Conservation (phyloP, 257 asterid species). For the Salvia hispanica region DNA sequence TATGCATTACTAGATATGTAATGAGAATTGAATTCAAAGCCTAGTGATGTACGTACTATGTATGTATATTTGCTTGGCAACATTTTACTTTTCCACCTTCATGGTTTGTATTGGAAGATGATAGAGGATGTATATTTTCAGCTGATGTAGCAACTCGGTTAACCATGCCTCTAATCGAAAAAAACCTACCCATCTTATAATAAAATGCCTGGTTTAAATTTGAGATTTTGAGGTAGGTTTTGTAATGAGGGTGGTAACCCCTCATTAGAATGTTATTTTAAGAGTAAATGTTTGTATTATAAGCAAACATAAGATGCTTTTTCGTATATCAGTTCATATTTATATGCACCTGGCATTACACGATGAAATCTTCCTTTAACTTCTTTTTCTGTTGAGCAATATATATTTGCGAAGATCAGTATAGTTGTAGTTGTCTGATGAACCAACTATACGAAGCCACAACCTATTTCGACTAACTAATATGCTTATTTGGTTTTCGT, state of each 20-base stretch:
- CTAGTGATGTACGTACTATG: not conserved
- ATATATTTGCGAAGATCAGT: too few relatives aligned
- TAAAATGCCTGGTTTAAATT: too few relatives aligned
- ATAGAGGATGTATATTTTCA: too few relatives aligned
- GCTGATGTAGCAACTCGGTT: not conserved
- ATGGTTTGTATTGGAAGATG: not conserved
- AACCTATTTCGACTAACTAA: not conserved
- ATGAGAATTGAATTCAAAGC: not conserved
- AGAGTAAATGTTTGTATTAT: not conserved
- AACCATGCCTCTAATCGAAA: not conserved
- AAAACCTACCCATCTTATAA: not conserved
- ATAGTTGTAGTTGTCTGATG: not conserved
- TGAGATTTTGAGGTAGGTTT: too few relatives aligned
- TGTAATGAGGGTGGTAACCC: too few relatives aligned
- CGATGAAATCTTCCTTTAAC: too few relatives aligned
- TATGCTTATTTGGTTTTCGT: constrained; percentile 3
- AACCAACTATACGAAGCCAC: not conserved
- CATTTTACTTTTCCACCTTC: not conserved
- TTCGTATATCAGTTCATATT: too few relatives aligned
- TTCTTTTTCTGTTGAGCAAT: too few relatives aligned
- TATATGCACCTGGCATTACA: too few relatives aligned
- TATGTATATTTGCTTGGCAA: not conserved
- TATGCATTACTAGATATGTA: not conserved
- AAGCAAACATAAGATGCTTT: too few relatives aligned
- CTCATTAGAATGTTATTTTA: not conserved